phyloP scores from a whole-genome alignment of 2,329 filamentous ascomycete species.

The Trichoderma gracile region DNA sequence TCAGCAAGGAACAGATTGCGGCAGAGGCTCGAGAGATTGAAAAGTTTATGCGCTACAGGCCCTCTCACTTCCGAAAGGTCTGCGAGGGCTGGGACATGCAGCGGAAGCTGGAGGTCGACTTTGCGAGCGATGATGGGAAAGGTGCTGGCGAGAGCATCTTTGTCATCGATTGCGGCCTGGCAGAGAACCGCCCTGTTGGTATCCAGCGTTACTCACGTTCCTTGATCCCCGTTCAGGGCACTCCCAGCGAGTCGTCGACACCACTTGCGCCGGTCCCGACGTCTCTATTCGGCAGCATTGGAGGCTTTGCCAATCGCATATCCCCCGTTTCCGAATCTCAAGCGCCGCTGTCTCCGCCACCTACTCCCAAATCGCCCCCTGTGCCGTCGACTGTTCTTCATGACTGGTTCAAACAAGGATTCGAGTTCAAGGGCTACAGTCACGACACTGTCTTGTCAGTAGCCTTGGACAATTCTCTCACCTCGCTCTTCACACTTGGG shows the following conservation, averaged over 20 bases:
- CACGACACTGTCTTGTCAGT: conserved; percentile 66
- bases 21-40: conserved; percentile 84
- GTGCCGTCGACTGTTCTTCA: conserved; percentile 31
- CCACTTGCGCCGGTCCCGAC: conserved; percentile 22
- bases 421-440: conserved; percentile 58
- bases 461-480: conserved; percentile 72
- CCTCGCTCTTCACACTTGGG: conserved; percentile 67
- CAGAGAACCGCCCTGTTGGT: conserved; percentile 52
- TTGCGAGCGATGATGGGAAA: conserved; percentile 75
- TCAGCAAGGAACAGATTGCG: conserved; percentile 68
- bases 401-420: conserved; percentile 36
- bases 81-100: conserved; percentile 94
- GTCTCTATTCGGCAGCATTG: conserved; percentile 37
- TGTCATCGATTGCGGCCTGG: conserved; percentile 71
- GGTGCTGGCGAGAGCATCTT: conserved; percentile 76
- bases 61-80: conserved; percentile 73
- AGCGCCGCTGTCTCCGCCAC: conserved; percentile 30
- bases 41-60: conserved; percentile 68
- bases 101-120: conserved; percentile 81
- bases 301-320: conserved; percentile 20
- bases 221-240: conserved; percentile 29
- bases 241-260: conserved; percentile 19
- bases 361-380: conserved; percentile 31
- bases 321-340: conserved; percentile 28
- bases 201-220: conserved; percentile 49